Conservation (phyloP, 495 filamentous ascomycete species). For the Penicillium dipodomyicola region DNA sequence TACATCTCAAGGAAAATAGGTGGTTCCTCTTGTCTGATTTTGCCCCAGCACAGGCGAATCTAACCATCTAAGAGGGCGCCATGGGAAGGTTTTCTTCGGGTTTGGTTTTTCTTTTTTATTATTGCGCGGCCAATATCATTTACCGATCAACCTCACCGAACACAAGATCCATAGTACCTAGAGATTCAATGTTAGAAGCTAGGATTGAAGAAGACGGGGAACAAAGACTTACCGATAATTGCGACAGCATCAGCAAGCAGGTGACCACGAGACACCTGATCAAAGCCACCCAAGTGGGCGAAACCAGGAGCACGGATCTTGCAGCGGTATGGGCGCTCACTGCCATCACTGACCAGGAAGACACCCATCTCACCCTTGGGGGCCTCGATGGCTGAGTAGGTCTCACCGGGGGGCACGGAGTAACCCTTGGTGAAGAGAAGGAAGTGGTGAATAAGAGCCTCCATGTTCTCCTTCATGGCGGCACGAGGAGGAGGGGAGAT, state of each 20-base stretch:
- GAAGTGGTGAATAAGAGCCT: slow-evolving; percentile 99
- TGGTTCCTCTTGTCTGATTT: slow-evolving; percentile 17
- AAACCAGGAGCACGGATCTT: slow-evolving; percentile 98
- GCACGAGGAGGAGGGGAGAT: slow-evolving; percentile 90
- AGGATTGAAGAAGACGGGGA: neutral
- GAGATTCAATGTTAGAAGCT: slow-evolving; percentile 13
- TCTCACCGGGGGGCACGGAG: slow-evolving; percentile 95
- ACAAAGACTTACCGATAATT: slow-evolving; percentile 66
- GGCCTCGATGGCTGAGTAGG: slow-evolving; percentile 95
- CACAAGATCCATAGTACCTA: slow-evolving; percentile 81
- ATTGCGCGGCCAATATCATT: slow-evolving; percentile 26
- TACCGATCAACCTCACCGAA: slow-evolving; percentile 72
- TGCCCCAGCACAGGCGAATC: slow-evolving; percentile 16
- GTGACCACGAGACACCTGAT: slow-evolving; percentile 89
- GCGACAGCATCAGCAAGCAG: slow-evolving; percentile 94
- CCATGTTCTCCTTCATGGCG: slow-evolving; percentile 99
- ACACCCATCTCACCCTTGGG: slow-evolving; percentile 99
- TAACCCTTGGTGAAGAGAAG: slow-evolving; percentile 98
- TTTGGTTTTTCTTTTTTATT: slow-evolving; percentile 28
- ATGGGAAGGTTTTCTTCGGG: slow-evolving; percentile 26
- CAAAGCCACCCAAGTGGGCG: slow-evolving; percentile 90
- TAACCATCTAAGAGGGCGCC: slow-evolving; percentile 26
- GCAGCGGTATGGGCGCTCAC: slow-evolving; percentile 93
- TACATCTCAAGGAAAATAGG: slow-evolving; percentile 15
- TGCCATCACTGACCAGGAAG: slow-evolving; percentile 94